Conservation (phyloP, 192 early-diverging fungal species). For the Linnemannia hyalina region DNA sequence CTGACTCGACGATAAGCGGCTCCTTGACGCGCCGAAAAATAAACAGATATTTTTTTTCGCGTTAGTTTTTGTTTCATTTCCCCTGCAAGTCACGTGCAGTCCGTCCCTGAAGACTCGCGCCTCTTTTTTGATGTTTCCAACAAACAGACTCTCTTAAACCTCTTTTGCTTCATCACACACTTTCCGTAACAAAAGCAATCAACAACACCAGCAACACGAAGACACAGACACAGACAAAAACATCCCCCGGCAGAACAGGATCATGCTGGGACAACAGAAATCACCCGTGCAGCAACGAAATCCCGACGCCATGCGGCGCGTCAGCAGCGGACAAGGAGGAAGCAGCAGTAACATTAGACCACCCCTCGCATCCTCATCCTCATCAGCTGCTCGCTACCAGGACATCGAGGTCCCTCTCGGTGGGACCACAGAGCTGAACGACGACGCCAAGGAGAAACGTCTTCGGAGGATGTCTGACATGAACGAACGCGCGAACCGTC, state of each 20-base stretch:
- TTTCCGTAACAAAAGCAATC: neutral
- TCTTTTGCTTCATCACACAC: neutral
- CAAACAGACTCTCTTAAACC: neutral
- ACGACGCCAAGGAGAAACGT: slow-evolving; percentile 54
- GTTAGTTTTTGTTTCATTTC: neutral
- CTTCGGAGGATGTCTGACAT: slow-evolving; percentile 42
- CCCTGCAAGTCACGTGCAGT: neutral
- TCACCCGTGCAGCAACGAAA: slow-evolving; percentile 24
- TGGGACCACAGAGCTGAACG: slow-evolving; percentile 47
- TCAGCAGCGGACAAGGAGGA: neutral
- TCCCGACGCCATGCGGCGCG: slow-evolving; percentile 17
- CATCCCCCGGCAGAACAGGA: neutral
- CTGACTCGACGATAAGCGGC: neutral
- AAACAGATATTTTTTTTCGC: neutral
- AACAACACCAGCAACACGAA: neutral
- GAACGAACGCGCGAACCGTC: slow-evolving; percentile 44
- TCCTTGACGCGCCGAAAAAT: neutral
- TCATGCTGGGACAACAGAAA: slow-evolving; percentile 44
- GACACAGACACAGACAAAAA: neutral
- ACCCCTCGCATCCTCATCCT: slow-evolving; percentile 13
- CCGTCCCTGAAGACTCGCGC: neutral
- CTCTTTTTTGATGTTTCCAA: neutral
- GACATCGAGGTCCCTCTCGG: slow-evolving; percentile 53
- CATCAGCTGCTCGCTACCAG: slow-evolving; percentile 44
- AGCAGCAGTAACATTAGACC: neutral